Conservation (phyloP, 2,329 filamentous ascomycete genomes). For the Juglanconis oblonga region DNA sequence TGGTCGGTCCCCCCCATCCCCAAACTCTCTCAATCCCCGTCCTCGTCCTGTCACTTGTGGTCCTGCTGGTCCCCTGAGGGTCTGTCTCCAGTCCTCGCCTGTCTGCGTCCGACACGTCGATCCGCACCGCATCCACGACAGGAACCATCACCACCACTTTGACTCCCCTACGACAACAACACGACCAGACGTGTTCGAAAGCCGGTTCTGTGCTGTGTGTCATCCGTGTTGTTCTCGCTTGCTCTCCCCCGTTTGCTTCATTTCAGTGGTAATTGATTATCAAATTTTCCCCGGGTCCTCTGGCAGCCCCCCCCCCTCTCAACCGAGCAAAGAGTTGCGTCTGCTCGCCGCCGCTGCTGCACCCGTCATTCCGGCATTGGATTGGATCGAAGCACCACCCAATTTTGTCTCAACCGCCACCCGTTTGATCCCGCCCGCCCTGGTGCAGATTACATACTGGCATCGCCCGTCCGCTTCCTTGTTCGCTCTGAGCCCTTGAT, state of each 20-base stretch:
- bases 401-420: background rate
- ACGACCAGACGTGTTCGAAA: background rate
- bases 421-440: conserved; percentile 12
- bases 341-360: background rate
- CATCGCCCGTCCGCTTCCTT: conserved; percentile 14
- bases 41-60: background rate
- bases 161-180: background rate
- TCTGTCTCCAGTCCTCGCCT: conserved; percentile 1
- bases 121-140: background rate
- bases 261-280: background rate
- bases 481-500: conserved; percentile 11
- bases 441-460: conserved; percentile 1
- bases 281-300: background rate
- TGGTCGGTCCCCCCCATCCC: background rate
- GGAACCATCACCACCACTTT: background rate
- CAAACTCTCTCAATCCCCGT: background rate
- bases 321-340: too few relatives aligned
- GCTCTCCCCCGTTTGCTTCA: background rate
- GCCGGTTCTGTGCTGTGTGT: conserved; percentile 2
- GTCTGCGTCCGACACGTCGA: conserved; percentile 8
- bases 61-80: background rate
- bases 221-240: background rate
- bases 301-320: background rate
- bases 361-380: background rate
- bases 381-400: conserved; percentile 6